These are phyloP conservation scores for Anthoceros angustus DNA, from an alignment of 225 moss, liverwort and hornwort genomes.

Conservation along the genomic window DNA sequence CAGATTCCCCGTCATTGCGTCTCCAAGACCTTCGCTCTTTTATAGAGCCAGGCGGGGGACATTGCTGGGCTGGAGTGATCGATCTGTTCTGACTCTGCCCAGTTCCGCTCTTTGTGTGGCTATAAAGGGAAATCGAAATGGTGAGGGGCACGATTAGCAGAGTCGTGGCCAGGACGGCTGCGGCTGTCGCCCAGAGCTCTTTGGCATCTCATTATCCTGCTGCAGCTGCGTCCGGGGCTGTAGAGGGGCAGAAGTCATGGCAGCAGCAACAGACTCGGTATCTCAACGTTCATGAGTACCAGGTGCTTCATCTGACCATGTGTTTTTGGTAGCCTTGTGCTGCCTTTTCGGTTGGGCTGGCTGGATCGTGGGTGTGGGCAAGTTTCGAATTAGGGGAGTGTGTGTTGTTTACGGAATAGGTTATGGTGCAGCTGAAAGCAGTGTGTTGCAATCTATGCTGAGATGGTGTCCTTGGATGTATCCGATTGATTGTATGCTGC, in stretches of 20 bases:
- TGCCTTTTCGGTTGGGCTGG: background rate
- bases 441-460: background rate
- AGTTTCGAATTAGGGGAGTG: conserved; percentile 1
- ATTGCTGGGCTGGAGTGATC: no score
- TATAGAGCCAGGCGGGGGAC: no score
- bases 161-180: conserved; percentile 1
- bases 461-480: background rate
- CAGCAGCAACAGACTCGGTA: conserved; percentile 57
- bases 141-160: background rate
- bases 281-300: conserved; percentile 77
- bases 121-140: background rate
- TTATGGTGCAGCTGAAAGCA: background rate
- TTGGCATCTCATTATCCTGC: conserved; percentile 4
- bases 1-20: no score
- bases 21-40: no score
- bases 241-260: conserved; percentile 22
- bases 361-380: background rate
- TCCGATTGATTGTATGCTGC: background rate
- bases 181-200: background rate
- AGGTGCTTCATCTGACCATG: conserved; percentile 19
- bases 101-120: no score
- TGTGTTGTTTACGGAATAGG: no score
- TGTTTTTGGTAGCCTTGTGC: background rate
- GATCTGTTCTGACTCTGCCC: no score
- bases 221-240: conserved; percentile 3